Base-by-base conservation (phyloP, 2,329 filamentous ascomycete species). In the Trichoderma aggressivum region DNA sequence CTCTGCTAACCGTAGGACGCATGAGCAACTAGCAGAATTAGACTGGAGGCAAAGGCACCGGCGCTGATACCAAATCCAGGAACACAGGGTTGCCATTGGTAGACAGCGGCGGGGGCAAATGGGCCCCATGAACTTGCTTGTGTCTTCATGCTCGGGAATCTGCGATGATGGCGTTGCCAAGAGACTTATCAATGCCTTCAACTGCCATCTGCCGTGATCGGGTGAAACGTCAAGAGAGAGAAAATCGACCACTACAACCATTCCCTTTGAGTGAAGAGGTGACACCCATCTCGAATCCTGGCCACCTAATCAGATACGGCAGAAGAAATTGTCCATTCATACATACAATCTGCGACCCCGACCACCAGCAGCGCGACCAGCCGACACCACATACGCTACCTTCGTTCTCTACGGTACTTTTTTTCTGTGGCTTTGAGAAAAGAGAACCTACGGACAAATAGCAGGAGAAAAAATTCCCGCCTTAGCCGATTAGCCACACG, bases 121-220 rank as follows among this genome's bases (percentile, higher is more conserved):
- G 59, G 50, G 50, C 3, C 14, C 36, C n/a, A 59, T 59, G 64
- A 59, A 50, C 64, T 34, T 3, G n/a, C 47, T 24, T 47, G 28
- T 34, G 39, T 34, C 28, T 28, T 18, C 53, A 5, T 2, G 2
- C 56, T 69, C 65, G 65, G 65, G 65, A 69, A 69, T 60, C 65
- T 67, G 55, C 55, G 64, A 67, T 67, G 63, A 67, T 59, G 64
- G 56, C 56, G 65, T 32, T 50, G 65, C 65, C 56, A 69, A 69
- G 65, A 69, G 28, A 36, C 65, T 69, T 69, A 39, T 58, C 56
- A n/a, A 61, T 69, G 55, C 64, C 55, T 59, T 59, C 64, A 67
- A 18, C 55, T 30, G 28, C 56, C 65, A 69, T 69, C 65, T 69
- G 21, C 56, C 65, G 65, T 34, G 56, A 69, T 56, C 30, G 28